phyloP scores from a whole-genome alignment of 345 rosid species.

The Anacardium occidentale region DNA sequence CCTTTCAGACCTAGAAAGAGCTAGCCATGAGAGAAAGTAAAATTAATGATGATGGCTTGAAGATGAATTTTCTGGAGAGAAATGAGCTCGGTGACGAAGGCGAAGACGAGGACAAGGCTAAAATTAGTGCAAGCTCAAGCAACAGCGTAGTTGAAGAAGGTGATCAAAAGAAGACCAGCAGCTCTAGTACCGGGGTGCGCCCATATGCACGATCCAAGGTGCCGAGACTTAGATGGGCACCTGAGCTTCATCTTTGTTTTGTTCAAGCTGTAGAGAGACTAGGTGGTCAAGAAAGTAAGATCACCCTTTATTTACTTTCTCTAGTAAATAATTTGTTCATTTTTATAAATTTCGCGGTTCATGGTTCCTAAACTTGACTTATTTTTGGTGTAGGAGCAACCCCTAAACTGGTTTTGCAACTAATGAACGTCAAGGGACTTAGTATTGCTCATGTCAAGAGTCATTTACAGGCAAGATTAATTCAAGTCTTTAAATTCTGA shows the following conservation, averaged over 20 bases:
- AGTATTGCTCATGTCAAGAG: conserved; percentile 54
- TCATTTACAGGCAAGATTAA: conserved; percentile 47
- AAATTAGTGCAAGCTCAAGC: conserved; percentile 39
- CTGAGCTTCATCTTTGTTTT: conserved; percentile 49
- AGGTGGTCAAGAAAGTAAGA: conserved; percentile 54
- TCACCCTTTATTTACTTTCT: conserved; percentile 1
- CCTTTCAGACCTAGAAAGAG: neutral
- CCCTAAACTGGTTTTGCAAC: conserved; percentile 47
- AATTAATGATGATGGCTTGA: conserved; percentile 7
- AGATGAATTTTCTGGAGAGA: conserved; percentile 15
- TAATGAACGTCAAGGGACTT: conserved; percentile 52
- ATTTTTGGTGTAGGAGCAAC: conserved; percentile 42
- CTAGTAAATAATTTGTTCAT: neutral
- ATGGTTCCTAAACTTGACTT: neutral
- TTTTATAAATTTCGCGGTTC: neutral
- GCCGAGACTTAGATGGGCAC: conserved; percentile 58
- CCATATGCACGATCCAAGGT: conserved; percentile 46
- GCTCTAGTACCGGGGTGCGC: conserved; percentile 28
- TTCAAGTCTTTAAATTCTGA: too few species aligned
- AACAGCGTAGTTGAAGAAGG: conserved; percentile 36
- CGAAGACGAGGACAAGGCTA: conserved; percentile 33
- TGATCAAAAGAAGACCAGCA: conserved; percentile 22
- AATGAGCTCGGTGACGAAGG: conserved; percentile 26
- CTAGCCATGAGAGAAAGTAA: conserved; percentile 6
- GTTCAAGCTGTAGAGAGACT: conserved; percentile 49